Conservation (phyloP, 371 early-diverging fungal species). For the Mucor indicus region DNA sequence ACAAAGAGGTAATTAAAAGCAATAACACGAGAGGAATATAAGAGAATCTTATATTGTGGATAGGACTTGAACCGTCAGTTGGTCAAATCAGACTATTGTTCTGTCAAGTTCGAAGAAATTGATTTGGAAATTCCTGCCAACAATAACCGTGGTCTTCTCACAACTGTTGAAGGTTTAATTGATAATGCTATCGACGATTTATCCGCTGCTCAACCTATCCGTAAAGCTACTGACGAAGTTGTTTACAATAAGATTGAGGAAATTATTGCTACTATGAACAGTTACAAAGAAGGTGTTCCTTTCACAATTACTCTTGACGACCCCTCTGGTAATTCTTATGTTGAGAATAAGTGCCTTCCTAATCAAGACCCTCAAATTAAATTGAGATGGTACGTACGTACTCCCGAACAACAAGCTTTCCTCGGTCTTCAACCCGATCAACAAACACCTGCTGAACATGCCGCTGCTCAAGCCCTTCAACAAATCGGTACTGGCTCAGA, state of each 20-base stretch:
- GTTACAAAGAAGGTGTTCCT: slow-evolving; percentile 50
- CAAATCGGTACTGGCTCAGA: slow-evolving; percentile 13
- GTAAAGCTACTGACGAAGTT: slow-evolving; percentile 63
- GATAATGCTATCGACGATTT: slow-evolving; percentile 81
- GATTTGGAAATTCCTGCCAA: slow-evolving; percentile 90
- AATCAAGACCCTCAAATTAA: slow-evolving; percentile 79
- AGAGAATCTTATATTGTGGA: too few relatives aligned
- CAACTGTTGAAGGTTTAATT: slow-evolving; percentile 89
- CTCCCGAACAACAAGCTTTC: slow-evolving; percentile 72
- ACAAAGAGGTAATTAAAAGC: slow-evolving; percentile 43
- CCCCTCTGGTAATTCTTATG: slow-evolving; percentile 91
- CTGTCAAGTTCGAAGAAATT: slow-evolving; percentile 76
- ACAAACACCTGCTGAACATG: slow-evolving; percentile 32
- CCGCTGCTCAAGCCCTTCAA: slow-evolving; percentile 28
- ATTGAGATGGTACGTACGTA: slow-evolving; percentile 65
- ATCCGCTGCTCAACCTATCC: slow-evolving; percentile 69
- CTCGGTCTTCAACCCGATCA: slow-evolving; percentile 71
- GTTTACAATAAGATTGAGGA: slow-evolving; percentile 74
- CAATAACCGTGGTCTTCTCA: slow-evolving; percentile 72
- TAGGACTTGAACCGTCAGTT: slow-evolving; percentile 88
- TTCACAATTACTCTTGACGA: slow-evolving; percentile 86
- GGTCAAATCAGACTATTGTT: slow-evolving; percentile 84
- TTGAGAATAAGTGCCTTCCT: slow-evolving; percentile 73
- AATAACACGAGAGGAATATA: too few relatives aligned
- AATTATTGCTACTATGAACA: slow-evolving; percentile 64